Conservation (phyloP, 2,329 filamentous ascomycete genomes). For the Xylariaceae sp. region DNA sequence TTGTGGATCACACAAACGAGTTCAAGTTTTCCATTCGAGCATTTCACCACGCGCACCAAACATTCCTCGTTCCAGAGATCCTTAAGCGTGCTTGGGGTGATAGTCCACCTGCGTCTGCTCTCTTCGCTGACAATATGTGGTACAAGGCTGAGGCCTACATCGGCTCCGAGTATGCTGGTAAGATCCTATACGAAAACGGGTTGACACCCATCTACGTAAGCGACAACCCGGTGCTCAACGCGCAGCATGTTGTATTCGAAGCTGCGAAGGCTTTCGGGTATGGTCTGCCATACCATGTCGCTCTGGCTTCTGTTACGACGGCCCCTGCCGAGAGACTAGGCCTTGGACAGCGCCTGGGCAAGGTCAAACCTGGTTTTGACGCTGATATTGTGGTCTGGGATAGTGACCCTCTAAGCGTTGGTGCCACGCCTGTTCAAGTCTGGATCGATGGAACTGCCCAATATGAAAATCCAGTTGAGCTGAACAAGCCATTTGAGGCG, state of each 20-base stretch:
- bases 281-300: constrained; percentile 66
- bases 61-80: constrained; percentile 70
- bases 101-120: constrained; percentile 61
- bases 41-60: constrained; percentile 74
- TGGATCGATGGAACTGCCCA: constrained; percentile 69
- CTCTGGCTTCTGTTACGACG: constrained; percentile 63
- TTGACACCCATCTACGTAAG: constrained; percentile 73
- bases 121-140: constrained; percentile 76
- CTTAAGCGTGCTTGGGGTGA: constrained; percentile 63
- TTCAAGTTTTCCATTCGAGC: constrained; percentile 71
- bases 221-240: constrained; percentile 74
- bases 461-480: constrained; percentile 60
- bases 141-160: constrained; percentile 73
- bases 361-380: constrained; percentile 67
- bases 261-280: constrained; percentile 66
- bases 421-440: constrained; percentile 65
- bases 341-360: constrained; percentile 63
- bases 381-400: constrained; percentile 70
- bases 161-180: constrained; percentile 70
- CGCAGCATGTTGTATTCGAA: constrained; percentile 72
- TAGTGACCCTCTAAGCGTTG: constrained; percentile 65
- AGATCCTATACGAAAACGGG: constrained; percentile 68
- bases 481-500: constrained; percentile 55
- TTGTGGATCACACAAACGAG: constrained; percentile 74
- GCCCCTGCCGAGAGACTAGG: constrained; percentile 65